Evolutionary conservation across 805 yeast genomes (phyloP), one percentile per base, ranked within the genome.

Genomic region (Saccharomycopsis amapae): DNA sequence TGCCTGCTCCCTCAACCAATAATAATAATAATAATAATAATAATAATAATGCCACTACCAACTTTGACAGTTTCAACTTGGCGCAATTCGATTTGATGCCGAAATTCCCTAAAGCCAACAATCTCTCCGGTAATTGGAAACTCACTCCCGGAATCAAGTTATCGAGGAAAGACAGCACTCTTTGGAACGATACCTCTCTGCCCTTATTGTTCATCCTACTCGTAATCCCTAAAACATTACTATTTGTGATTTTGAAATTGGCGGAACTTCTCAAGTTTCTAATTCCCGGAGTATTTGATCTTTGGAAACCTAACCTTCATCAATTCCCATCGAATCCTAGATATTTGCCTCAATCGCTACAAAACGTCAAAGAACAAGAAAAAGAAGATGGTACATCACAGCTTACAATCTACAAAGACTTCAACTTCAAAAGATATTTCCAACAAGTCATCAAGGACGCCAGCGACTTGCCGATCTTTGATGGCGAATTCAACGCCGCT

Each of bases 181-280:
- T n/a, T 44, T 55, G 26, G 19, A 50, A 19, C 42, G 49, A 13
- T 52, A 55, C 31, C 19, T 10, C 15, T 3, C 35, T 39, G 12
- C 72, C 80, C 2, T 44, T 78, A 5, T 56, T 81, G 54, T 64
- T 79, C 42, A 56, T 80, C 1, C 53, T 82, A 2, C 59, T 80
- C 58, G 50, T 81, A 5, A 60, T 82, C 9, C 89, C 88, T 10
- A 71, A 67, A 46, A 53, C 78, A 1, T 40, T 76, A 6, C 62
- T 75, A 40, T 63, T 66, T 7, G 44, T 75, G 6, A 55, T 75
- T 1, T 56, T 67, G 9, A 68, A 76, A 1, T 44, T 71, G 3
- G 59, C 61, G n/a, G 60, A 53, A 12, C 2, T 68, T 1, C 43
- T 70, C 13, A 62, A 62, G 2, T 55, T 58, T n/a, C 25, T 64